Conservation (phyloP, 495 filamentous ascomycete genomes). For the Neurospora sp. region DNA sequence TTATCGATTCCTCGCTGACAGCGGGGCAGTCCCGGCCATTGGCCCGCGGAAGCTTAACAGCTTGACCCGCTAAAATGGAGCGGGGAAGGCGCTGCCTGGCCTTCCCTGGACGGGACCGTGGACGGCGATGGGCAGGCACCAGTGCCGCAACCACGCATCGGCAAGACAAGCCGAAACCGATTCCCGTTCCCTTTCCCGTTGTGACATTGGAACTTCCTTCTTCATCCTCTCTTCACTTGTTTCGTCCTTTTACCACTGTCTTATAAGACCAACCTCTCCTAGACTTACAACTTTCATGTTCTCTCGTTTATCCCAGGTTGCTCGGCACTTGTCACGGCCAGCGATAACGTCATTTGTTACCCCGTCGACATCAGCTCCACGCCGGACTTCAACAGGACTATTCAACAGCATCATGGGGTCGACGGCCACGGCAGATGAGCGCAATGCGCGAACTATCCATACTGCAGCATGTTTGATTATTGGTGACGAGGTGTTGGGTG, state of each 20-base stretch:
- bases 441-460: constrained; percentile 56
- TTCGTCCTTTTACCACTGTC: not conserved
- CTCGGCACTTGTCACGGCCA: constrained; percentile 60
- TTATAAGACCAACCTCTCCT: not conserved
- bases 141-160: not conserved
- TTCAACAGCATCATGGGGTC: constrained; percentile 30
- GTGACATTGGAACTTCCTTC: not conserved
- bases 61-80: not conserved
- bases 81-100: not conserved
- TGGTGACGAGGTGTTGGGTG: constrained; percentile 92
- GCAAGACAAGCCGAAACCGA: not conserved
- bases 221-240: not conserved
- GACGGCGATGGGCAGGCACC: not conserved
- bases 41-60: not conserved
- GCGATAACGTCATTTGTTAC: not conserved
- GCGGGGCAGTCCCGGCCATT: not conserved
- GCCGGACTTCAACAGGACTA: not conserved
- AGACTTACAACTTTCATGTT: constrained; percentile 45
- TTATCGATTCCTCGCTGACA: not conserved
- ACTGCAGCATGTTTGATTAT: constrained; percentile 94
- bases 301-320: constrained; percentile 58
- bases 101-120: not conserved
- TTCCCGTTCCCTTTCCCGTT: not conserved
- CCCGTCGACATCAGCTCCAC: constrained; percentile 11
- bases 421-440: constrained; percentile 41